Conservation (phyloP, 2,329 filamentous ascomycete species). For the Neofusicoccum parvum region DNA sequence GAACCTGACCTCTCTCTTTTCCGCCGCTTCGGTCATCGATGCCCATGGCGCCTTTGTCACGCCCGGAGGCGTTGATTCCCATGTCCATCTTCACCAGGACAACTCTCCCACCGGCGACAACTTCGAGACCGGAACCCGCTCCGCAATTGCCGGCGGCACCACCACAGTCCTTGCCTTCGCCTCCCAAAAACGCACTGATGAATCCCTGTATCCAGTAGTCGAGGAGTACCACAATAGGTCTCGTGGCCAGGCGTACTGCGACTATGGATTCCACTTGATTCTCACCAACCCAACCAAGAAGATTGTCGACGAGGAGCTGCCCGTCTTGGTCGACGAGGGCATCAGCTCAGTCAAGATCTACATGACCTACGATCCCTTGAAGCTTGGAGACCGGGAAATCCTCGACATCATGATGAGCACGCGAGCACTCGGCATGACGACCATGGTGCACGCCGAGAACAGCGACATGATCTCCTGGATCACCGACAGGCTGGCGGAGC, state of each 20-base stretch:
- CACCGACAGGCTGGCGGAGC: conserved; percentile 44
- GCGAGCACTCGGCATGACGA: conserved; percentile 49
- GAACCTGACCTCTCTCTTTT: conserved; percentile 34
- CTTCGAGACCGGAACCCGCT: conserved; percentile 54
- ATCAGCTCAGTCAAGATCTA: conserved; percentile 56
- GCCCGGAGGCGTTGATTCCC: conserved; percentile 52
- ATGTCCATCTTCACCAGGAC: conserved; percentile 53
- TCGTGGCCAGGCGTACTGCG: conserved; percentile 52
- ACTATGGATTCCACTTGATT: conserved; percentile 60
- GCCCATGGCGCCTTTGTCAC: conserved; percentile 51
- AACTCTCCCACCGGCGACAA: conserved; percentile 41
- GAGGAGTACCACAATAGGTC: conserved; percentile 52
- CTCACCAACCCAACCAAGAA: conserved; percentile 48
- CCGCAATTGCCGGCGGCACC: conserved; percentile 60
- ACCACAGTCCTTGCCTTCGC: conserved; percentile 63
- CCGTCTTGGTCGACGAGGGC: conserved; percentile 44
- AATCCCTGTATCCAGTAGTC: conserved; percentile 50
- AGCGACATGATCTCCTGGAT: conserved; percentile 54
- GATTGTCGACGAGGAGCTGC: conserved; percentile 47
- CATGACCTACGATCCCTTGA: conserved; percentile 55
- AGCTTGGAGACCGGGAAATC: conserved; percentile 48
- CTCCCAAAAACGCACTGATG: conserved; percentile 51
- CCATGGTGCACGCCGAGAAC: conserved; percentile 55
- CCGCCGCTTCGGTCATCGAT: conserved; percentile 44
- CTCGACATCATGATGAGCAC: conserved; percentile 54